Evolutionary conservation across 164 flowering plant species (phyloP).

Genomic region (Stephania cephalantha): DNA sequence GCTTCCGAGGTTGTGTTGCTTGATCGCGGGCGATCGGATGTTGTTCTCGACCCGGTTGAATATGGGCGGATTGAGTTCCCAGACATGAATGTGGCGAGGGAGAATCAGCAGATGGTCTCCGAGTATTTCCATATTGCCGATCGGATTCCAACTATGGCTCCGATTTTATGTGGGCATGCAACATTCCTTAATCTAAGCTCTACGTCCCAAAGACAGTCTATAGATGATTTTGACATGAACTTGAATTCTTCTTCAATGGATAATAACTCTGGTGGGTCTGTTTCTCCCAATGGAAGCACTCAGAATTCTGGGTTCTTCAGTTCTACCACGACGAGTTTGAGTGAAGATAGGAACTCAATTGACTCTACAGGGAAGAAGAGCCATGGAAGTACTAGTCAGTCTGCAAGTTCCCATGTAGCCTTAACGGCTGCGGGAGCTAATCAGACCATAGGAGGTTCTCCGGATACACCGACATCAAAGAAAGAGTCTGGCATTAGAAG

Average conservation of each 20-base stretch:
- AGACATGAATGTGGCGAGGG: conserved; percentile 50
- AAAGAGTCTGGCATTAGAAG: conserved; percentile 23
- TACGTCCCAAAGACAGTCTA: conserved; percentile 27
- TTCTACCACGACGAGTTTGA: conserved; percentile 58
- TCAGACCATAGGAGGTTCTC: conserved; percentile 25
- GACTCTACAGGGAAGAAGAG: conserved; percentile 44
- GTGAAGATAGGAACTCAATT: conserved; percentile 47
- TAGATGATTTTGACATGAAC: conserved; percentile 57
- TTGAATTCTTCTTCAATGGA: conserved; percentile 16
- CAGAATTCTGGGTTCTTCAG: conserved; percentile 48
- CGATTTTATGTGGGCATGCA: conserved; percentile 25
- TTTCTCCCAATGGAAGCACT: conserved; percentile 45
- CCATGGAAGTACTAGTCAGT: conserved; percentile 17
- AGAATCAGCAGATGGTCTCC: conserved; percentile 72
- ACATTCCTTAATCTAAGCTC: conserved; percentile 68
- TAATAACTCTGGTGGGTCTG: conserved; percentile 21
- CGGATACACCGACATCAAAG: conserved; percentile 60
- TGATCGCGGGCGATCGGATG: conserved; percentile 36
- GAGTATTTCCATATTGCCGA: conserved; percentile 39
- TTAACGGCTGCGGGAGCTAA: conserved; percentile 20
- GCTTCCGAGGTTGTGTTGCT: conserved; percentile 63
- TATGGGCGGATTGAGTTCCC: conserved; percentile 78
- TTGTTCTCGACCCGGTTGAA: conserved; percentile 41
- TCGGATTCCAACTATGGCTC: conserved; percentile 16
- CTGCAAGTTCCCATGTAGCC: conserved; percentile 25